Evolutionary conservation across 2,329 filamentous ascomycete genomes (phyloP).

Genomic region (Coniochaeta sp.): DNA sequence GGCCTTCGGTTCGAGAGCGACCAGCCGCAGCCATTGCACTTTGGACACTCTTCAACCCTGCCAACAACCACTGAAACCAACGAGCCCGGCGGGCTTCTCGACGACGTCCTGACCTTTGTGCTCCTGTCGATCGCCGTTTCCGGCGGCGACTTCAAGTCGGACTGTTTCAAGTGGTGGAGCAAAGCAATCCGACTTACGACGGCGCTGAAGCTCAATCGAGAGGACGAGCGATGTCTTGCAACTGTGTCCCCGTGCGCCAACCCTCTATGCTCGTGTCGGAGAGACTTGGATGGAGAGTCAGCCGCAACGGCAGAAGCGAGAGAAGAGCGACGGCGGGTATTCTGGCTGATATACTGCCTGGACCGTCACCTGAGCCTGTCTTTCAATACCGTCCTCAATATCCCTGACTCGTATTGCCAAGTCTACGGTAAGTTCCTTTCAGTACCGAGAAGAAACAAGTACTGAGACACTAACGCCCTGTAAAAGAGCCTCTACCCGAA

Average conservation of each 20-base stretch:
- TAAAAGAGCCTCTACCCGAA: slow-evolving; percentile 30
- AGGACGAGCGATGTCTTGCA: slow-evolving; percentile 23
- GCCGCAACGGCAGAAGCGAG: slow-evolving; percentile 28
- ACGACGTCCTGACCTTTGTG: slow-evolving; percentile 37
- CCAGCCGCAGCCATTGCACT: slow-evolving; percentile 13
- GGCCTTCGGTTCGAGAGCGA: slow-evolving; percentile 25
- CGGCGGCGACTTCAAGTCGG: slow-evolving; percentile 39
- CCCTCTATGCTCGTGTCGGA: slow-evolving; percentile 22
- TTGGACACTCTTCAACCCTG: slow-evolving; percentile 12
- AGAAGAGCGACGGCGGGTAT: slow-evolving; percentile 37
- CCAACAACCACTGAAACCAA: slow-evolving; percentile 24
- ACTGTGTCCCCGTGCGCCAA: slow-evolving; percentile 21
- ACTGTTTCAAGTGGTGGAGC: slow-evolving; percentile 39
- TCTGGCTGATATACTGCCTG: slow-evolving; percentile 39
- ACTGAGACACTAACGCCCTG: background rate
- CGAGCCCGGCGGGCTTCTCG: slow-evolving; percentile 26
- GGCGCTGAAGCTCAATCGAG: slow-evolving; percentile 27
- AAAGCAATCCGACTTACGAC: slow-evolving; percentile 31
- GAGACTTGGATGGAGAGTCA: slow-evolving; percentile 17
- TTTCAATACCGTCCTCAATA: slow-evolving; percentile 34
- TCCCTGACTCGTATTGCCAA: slow-evolving; percentile 38
- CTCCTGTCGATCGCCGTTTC: slow-evolving; percentile 38
- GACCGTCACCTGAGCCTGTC: slow-evolving; percentile 40
- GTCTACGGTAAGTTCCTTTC: slow-evolving; percentile 24
- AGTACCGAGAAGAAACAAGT: background rate